phyloP scores from a whole-genome alignment of 371 early-diverging fungal genomes.

The Zancudomyces culisetae region DNA sequence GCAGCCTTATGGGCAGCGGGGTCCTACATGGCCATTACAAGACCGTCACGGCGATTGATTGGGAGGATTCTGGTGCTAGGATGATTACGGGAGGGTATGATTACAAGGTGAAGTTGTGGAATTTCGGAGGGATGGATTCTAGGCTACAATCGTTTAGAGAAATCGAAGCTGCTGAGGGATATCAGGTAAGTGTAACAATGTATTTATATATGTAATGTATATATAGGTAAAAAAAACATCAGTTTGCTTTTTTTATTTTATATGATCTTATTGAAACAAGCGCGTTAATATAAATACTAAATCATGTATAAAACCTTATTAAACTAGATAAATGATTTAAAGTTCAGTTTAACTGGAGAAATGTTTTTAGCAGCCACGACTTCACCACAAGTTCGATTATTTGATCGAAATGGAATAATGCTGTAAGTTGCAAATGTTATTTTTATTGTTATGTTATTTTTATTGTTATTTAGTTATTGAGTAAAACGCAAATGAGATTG shows the following conservation, averaged over 20 bases:
- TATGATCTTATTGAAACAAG: too few relatives aligned
- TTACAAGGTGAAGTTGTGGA: conserved; percentile 68
- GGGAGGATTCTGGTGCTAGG: conserved; percentile 67
- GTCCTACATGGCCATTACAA: too few relatives aligned
- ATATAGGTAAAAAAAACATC: too few relatives aligned
- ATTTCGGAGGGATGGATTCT: conserved; percentile 76
- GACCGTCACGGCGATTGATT: conserved; percentile 52
- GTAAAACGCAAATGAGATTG: too few relatives aligned
- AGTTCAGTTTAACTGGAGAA: conserved; percentile 60
- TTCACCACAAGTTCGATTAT: conserved; percentile 49
- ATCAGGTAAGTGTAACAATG: conserved; percentile 25
- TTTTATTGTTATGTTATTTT: not conserved
- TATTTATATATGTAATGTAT: not conserved
- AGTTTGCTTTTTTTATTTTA: too few relatives aligned
- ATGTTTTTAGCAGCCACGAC: conserved; percentile 61
- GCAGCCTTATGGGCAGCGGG: too few relatives aligned
- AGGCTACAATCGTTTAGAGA: conserved; percentile 54
- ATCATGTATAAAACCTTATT: not conserved
- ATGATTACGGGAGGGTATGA: conserved; percentile 64
- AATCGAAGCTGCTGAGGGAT: conserved; percentile 54
- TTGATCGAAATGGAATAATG: conserved; percentile 54
- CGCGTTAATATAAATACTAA: too few relatives aligned
- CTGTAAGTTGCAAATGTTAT: conserved; percentile 9
- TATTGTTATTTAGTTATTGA: not conserved
- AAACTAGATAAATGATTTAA: conserved; percentile 51